Conservation (phyloP, 371 early-diverging fungal species). For the Mucor velutinosus region DNA sequence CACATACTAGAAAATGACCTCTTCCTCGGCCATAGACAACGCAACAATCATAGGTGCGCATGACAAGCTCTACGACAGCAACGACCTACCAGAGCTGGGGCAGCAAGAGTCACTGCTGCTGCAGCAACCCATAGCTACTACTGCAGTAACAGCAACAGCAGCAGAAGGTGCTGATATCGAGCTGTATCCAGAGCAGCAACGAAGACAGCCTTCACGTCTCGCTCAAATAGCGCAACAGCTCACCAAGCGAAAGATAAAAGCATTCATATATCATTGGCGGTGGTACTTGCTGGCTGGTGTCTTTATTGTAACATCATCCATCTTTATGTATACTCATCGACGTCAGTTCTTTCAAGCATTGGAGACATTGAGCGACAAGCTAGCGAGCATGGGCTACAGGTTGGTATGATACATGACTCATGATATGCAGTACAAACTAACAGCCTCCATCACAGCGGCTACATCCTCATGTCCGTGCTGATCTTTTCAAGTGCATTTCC, state of each 20-base stretch:
- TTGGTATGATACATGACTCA: slow-evolving; percentile 1
- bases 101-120: neutral
- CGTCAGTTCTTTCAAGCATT: slow-evolving; percentile 35
- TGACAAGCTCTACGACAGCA: neutral
- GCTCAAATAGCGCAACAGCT: neutral
- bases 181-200: neutral
- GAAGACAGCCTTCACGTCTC: slow-evolving; percentile 8
- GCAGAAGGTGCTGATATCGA: neutral
- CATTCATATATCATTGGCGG: slow-evolving; percentile 10
- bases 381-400: slow-evolving; percentile 41
- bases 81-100: neutral
- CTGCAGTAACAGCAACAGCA: neutral
- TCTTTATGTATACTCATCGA: slow-evolving; percentile 33
- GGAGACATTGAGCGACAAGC: slow-evolving; percentile 34
- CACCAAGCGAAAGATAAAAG: slow-evolving; percentile 6
- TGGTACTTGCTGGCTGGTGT: slow-evolving; percentile 2
- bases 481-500: slow-evolving; percentile 68
- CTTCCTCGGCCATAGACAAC: neutral
- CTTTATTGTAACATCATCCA: neutral
- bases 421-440: neutral
- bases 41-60: neutral
- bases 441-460: slow-evolving; percentile 29
- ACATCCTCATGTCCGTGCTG: slow-evolving; percentile 37
- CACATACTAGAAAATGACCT: neutral
- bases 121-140: neutral